Conservation (phyloP, 2,329 filamentous ascomycete species). For the Thermoascus crustaceus region DNA sequence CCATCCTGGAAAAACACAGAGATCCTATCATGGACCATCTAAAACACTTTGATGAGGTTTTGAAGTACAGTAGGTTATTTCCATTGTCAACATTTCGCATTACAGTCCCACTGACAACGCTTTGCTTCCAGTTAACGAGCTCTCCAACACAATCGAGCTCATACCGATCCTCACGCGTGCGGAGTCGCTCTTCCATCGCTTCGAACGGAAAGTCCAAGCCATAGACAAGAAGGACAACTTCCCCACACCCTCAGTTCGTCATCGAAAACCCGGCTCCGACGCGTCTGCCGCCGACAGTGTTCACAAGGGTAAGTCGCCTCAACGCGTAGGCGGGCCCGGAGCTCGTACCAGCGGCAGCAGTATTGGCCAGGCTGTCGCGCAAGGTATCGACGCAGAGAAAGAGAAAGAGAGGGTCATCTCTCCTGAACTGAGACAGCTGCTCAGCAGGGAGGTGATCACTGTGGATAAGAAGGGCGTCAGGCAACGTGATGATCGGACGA, state of each 20-base stretch:
- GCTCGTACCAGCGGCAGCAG: constrained; percentile 19
- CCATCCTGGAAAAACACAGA: constrained; percentile 92
- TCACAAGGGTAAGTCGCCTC: constrained; percentile 25
- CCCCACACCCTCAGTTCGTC: constrained; percentile 49
- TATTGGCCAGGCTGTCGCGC: constrained; percentile 8
- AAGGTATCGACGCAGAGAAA: constrained; percentile 15
- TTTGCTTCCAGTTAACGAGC: constrained; percentile 69
- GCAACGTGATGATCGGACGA: constrained; percentile 11
- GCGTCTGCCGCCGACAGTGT: constrained; percentile 15
- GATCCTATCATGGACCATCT: constrained; percentile 93
- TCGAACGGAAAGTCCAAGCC: constrained; percentile 79
- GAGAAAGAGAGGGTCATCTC: constrained; percentile 49
- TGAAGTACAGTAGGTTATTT: constrained; percentile 75
- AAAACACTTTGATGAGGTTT: constrained; percentile 88
- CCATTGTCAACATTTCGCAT: neutral
- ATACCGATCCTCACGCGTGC: constrained; percentile 78
- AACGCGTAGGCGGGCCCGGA: constrained; percentile 13
- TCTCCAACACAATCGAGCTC: constrained; percentile 87
- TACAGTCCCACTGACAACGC: neutral
- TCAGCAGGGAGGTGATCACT: constrained; percentile 53
- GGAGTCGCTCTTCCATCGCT: constrained; percentile 79
- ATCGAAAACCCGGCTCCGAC: constrained; percentile 35
- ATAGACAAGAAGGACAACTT: constrained; percentile 89
- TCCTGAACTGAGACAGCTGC: constrained; percentile 52
- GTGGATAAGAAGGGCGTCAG: constrained; percentile 40